These are phyloP conservation scores for Emmonsiellopsis sp. DNA, from an alignment of 2,329 filamentous ascomycete species.

Conservation along the genomic window DNA sequence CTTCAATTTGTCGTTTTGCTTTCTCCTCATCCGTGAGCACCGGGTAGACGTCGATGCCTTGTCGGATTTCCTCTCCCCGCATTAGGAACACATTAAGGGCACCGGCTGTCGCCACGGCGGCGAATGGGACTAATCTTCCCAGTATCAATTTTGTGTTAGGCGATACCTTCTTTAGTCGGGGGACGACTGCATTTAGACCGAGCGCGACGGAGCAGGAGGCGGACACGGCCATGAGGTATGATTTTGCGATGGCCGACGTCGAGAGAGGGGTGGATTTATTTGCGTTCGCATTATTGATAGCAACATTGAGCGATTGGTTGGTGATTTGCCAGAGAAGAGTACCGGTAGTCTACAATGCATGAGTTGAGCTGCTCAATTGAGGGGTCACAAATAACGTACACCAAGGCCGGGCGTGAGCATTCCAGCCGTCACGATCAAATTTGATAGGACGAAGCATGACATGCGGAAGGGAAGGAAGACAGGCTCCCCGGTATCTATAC, in stretches of 20 bases:
- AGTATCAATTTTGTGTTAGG: slow-evolving; percentile 69
- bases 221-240: slow-evolving; percentile 83
- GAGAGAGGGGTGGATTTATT: slow-evolving; percentile 94
- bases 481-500: slow-evolving; percentile 75
- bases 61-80: slow-evolving; percentile 89
- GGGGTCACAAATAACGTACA: slow-evolving; percentile 36
- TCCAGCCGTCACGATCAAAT: slow-evolving; percentile 86
- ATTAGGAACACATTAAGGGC: slow-evolving; percentile 95
- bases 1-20: slow-evolving; percentile 52
- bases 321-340: slow-evolving; percentile 90
- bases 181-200: slow-evolving; percentile 82
- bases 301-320: slow-evolving; percentile 97
- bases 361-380: neutral
- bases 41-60: slow-evolving; percentile 87
- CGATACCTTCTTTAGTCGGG: slow-evolving; percentile 66
- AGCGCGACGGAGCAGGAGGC: slow-evolving; percentile 91
- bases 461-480: slow-evolving; percentile 95
- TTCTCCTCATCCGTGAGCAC: slow-evolving; percentile 65
- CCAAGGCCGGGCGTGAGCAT: slow-evolving; percentile 88
- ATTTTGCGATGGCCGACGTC: slow-evolving; percentile 70
- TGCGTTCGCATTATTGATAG: slow-evolving; percentile 93
- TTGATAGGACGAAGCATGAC: slow-evolving; percentile 90
- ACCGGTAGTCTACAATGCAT: slow-evolving; percentile 55
- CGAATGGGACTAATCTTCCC: slow-evolving; percentile 85
- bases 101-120: slow-evolving; percentile 84